Conservation (phyloP, 192 early-diverging fungal genomes). For the Coemansia biformis region DNA sequence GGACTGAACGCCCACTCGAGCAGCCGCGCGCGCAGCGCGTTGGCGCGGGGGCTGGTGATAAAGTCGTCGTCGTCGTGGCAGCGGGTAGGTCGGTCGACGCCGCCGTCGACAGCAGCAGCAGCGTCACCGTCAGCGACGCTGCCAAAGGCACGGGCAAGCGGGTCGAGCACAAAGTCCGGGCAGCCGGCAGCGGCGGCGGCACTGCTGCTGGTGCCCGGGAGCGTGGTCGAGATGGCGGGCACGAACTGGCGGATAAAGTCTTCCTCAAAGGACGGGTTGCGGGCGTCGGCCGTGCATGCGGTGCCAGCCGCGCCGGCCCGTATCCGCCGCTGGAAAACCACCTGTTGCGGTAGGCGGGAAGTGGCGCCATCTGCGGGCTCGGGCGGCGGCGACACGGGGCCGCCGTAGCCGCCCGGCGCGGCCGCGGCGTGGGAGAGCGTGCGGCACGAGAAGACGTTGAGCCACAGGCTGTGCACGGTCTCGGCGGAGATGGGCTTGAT, state of each 20-base stretch:
- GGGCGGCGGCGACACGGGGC: slow-evolving; percentile 3
- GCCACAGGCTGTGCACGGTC: slow-evolving; percentile 49
- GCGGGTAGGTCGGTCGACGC: slow-evolving; percentile 4
- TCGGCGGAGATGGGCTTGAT: slow-evolving; percentile 52
- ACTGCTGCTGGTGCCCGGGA: slow-evolving; percentile 5
- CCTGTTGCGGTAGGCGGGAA: slow-evolving; percentile 12
- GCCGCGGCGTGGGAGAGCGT: slow-evolving; percentile 23
- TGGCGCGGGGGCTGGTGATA: slow-evolving; percentile 27
- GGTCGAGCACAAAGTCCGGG: neutral
- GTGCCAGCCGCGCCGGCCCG: slow-evolving; percentile 36
- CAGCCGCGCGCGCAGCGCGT: slow-evolving; percentile 53
- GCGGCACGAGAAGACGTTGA: slow-evolving; percentile 49
- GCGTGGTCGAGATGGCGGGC: slow-evolving; percentile 37
- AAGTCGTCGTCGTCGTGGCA: slow-evolving; percentile 25
- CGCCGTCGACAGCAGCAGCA: too few relatives aligned
- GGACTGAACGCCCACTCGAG: slow-evolving; percentile 68
- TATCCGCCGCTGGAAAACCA: slow-evolving; percentile 46
- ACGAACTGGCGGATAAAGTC: slow-evolving; percentile 53
- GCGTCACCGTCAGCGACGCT: neutral
- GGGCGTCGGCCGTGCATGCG: slow-evolving; percentile 33
- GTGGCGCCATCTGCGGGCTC: slow-evolving; percentile 1
- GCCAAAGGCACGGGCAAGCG: neutral
- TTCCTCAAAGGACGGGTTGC: slow-evolving; percentile 46
- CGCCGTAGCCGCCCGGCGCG: neutral
- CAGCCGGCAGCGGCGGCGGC: neutral